A percentile compares a stretch with the other conserved stretches of the same genome.
These are phyloP conservation scores for Melocanna baccifera DNA, from an alignment of 176 grass and related monocot genomes.

Conservation along the genomic window DNA sequence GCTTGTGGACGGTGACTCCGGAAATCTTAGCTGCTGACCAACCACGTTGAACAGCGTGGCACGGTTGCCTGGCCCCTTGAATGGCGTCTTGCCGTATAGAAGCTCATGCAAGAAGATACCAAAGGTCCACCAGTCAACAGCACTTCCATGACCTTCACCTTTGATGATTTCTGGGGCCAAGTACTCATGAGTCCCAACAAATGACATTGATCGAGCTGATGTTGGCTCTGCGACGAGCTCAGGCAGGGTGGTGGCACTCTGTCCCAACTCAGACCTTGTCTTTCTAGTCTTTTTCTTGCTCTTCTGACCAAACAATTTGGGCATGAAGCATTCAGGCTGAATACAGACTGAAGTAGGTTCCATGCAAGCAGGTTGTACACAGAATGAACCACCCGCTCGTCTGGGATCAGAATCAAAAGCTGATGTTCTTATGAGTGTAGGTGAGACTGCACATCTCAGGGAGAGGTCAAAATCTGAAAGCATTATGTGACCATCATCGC, in stretches of 20 bases:
- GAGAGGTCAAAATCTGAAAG: conserved; percentile 96
- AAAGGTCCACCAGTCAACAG: conserved; percentile 96
- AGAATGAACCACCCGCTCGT: conserved; percentile 54
- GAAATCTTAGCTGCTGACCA: conserved; percentile 78
- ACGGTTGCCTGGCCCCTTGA: conserved; percentile 87
- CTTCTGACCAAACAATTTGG: conserved; percentile 71
- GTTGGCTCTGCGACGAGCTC: conserved; percentile 86
- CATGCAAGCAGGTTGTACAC: conserved; percentile 83
- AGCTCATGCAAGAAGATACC: conserved; percentile 90
- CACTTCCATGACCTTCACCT: conserved; percentile 93
- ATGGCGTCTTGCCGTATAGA: conserved; percentile 91
- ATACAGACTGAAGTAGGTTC: conserved; percentile 82
- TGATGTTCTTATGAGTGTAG: conserved; percentile 74
- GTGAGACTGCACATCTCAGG: conserved; percentile 74
- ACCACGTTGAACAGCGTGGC: conserved; percentile 95
- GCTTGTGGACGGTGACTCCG: conserved; percentile 70
- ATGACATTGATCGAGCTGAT: conserved; percentile 84
- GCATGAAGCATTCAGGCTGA: conserved; percentile 79
- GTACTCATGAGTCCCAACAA: conserved; percentile 92
- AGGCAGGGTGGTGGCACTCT: conserved; percentile 44
- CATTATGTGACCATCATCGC: conserved; percentile 97
- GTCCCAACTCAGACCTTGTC: conserved; percentile 47
- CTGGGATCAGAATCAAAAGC: conserved; percentile 58
- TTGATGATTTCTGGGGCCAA: conserved; percentile 94
- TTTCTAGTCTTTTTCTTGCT: conserved; percentile 77